phyloP scores from a whole-genome alignment of 2,329 filamentous ascomycete genomes.

The Clarireedia hainanense region DNA sequence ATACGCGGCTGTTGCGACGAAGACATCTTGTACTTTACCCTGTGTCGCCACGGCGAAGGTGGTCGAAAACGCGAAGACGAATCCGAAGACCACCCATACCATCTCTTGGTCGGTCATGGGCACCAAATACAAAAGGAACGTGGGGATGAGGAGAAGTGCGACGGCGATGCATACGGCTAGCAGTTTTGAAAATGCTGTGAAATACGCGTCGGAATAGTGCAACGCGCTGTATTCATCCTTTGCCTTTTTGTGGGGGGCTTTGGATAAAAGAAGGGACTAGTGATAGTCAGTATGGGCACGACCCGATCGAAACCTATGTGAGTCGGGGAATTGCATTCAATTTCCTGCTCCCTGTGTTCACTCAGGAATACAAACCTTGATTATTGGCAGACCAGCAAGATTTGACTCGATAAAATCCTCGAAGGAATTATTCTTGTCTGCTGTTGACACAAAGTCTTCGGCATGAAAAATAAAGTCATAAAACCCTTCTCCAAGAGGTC shows the following conservation, averaged over 20 bases:
- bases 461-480: conserved; percentile 9
- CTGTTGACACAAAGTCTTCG: conserved; percentile 8
- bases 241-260: conserved; percentile 6
- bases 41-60: conserved; percentile 9
- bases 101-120: conserved; percentile 12
- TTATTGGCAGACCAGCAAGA: background rate
- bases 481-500: conserved; percentile 3
- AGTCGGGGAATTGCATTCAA: background rate
- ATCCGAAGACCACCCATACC: conserved; percentile 9
- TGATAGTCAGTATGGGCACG: too few relatives aligned
- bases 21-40: background rate
- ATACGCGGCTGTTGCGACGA: background rate
- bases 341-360: background rate
- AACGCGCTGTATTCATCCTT: background rate
- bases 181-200: background rate
- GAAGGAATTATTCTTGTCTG: background rate
- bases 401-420: background rate
- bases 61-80: conserved; percentile 9
- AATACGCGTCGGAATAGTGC: conserved; percentile 3
- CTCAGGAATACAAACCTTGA: background rate
- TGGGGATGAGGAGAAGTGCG: conserved; percentile 15
- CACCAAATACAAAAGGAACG: conserved; percentile 15
- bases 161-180: conserved; percentile 7
- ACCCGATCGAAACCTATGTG: too few relatives aligned
- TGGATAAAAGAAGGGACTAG: conserved; percentile 10